phyloP scores from a whole-genome alignment of 306 rosid genomes.

The Lathyrus oleraceus region DNA sequence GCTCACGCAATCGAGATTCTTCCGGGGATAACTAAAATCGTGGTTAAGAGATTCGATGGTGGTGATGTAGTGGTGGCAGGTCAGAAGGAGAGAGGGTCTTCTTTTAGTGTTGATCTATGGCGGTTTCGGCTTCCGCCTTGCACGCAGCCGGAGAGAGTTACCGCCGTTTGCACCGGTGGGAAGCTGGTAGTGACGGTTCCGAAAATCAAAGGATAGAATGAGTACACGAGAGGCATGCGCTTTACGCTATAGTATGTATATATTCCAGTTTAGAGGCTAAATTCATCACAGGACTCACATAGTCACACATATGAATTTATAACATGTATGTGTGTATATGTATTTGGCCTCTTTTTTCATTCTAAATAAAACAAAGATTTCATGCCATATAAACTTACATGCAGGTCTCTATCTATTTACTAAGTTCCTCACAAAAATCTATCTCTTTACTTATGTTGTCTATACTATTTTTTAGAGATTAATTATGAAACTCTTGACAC shows the following conservation, averaged over 20 bases:
- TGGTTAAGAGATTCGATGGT: slow-evolving; percentile 41
- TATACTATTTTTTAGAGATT: too few relatives aligned
- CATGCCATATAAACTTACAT: not conserved
- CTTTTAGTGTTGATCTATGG: slow-evolving; percentile 36
- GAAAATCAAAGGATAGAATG: slow-evolving; percentile 25
- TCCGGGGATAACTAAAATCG: slow-evolving; percentile 53
- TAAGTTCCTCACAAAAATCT: too few relatives aligned
- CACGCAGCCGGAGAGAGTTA: slow-evolving; percentile 51
- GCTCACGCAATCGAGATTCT: slow-evolving; percentile 50
- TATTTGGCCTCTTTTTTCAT: slow-evolving; percentile 1
- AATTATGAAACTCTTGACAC: too few relatives aligned
- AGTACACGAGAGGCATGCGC: not conserved
- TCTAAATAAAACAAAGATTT: slow-evolving; percentile 30
- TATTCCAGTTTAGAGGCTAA: not conserved
- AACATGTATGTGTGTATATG: not conserved
- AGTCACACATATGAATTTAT: not conserved
- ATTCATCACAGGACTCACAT: not conserved
- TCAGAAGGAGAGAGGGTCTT: not conserved
- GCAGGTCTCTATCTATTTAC: too few relatives aligned
- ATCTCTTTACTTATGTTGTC: too few relatives aligned
- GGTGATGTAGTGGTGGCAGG: slow-evolving; percentile 28
- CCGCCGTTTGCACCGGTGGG: slow-evolving; percentile 43
- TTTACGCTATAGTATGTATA: not conserved
- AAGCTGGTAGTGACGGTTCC: slow-evolving; percentile 64
- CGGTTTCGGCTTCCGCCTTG: slow-evolving; percentile 54